Percentiles rank a stretch among this genome's conserved stretches.
Conservation (phyloP, 768 basidiomycete species). For the Mycena rebaudengoi region DNA sequence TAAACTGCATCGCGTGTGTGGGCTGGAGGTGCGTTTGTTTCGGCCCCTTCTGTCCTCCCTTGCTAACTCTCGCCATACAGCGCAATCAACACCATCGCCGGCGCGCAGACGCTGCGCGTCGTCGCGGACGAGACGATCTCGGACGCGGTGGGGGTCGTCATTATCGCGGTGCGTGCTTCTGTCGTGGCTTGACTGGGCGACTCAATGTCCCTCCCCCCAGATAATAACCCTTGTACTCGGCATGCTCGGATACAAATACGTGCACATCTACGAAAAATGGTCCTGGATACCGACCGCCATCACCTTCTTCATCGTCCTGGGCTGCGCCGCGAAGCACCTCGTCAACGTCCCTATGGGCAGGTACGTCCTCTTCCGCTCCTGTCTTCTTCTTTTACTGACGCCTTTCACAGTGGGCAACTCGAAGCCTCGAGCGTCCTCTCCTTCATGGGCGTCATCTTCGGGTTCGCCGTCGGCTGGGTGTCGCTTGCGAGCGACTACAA, state of each 20-base stretch:
- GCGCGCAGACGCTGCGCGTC: conserved; percentile 41
- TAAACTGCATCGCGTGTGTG: conserved; percentile 52
- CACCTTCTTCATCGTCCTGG: conserved; percentile 45
- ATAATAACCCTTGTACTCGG: conserved; percentile 44
- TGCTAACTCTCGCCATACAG: conserved; percentile 42
- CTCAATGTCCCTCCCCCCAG: neutral
- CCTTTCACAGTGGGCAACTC: conserved; percentile 34
- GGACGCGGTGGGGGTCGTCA: conserved; percentile 50
- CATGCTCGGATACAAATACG: conserved; percentile 50
- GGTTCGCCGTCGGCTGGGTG: conserved; percentile 61
- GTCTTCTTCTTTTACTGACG: neutral
- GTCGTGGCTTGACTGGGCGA: neutral
- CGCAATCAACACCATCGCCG: conserved; percentile 43
- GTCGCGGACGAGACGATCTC: conserved; percentile 39
- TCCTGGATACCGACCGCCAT: conserved; percentile 51
- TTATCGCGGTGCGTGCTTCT: conserved; percentile 56
- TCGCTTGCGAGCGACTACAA: conserved; percentile 51
- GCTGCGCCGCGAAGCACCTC: conserved; percentile 60
- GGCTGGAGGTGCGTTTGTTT: conserved; percentile 40
- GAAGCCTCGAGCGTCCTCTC: conserved; percentile 47
- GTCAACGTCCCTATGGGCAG: conserved; percentile 27
- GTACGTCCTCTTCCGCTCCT: neutral
- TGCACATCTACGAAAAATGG: conserved; percentile 52
- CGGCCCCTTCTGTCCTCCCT: neutral
- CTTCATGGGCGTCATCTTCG: conserved; percentile 49